Base-by-base conservation (phyloP, 202 grass and related monocot genomes). In the Schoenoplectus tabernaemontani region DNA sequence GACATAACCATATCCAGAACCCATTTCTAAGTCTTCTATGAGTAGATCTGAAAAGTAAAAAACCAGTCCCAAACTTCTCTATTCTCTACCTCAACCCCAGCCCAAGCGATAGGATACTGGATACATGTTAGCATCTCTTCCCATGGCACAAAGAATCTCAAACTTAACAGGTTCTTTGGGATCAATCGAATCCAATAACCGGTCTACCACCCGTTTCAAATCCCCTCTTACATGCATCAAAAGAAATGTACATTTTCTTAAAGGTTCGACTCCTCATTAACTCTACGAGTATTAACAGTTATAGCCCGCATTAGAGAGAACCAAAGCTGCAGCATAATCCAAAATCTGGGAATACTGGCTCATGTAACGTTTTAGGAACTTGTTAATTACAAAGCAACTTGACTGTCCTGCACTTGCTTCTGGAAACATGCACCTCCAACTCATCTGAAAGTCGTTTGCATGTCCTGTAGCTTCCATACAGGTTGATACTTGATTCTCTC, bases 161-260 rank as follows among this genome's bases (percentile, higher is more conserved):
- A 75, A 64, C 46, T 59, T 69, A 0, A 41, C 19, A 0, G 30
- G 47, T 20, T 46, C 83, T 41, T 84, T 53, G 22, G 12, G 24
- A 84, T 10, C 60, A 60, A 47, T 84, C 60, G 11, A 81, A 38
- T 1, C 53, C 78, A 36, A 85, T 85, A 0, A 85, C 53, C 5
- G 71, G 66, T 59, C 83, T 81, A 81, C 64, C 75, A 0, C 83
- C 24, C 12, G 38, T 20, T 20, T 70, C 4, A 41, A 86, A 86
- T 0, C 28, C 65, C 53, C 15, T 81, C 19, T 42, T 85, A 15
- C 38, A 75, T 13, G 78, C 30, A 42, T 75, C 78, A 20, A 60
- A 60, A 11, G 78, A 85, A 2, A 80, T n/a, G 48, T 85, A 71
- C 4, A 85, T 59, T 30, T 62, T 85, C 4, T 51, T 20, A 9